Conservation (phyloP, 805 yeast genomes). For the Ascoidea tarda region DNA sequence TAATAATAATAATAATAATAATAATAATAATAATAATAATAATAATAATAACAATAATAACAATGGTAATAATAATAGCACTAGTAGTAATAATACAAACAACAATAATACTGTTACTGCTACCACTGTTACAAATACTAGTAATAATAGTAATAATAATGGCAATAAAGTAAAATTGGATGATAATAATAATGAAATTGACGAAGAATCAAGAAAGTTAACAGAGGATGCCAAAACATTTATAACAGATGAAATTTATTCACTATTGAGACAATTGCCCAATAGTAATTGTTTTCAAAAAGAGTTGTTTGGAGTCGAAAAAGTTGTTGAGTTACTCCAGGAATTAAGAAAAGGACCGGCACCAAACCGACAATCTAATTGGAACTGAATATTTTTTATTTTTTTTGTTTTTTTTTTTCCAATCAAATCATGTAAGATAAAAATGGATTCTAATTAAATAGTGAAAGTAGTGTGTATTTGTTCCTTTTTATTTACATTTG, state of each 20-base stretch:
- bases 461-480: no score
- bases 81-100: neutral
- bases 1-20: neutral
- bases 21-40: neutral
- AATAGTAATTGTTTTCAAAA: constrained; percentile 41
- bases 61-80: constrained; percentile 5
- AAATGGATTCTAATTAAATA: no score
- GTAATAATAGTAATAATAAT: constrained; percentile 1
- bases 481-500: no score
- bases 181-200: constrained; percentile 13
- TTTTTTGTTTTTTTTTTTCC: no score
- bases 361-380: no score
- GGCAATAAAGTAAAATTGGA: constrained; percentile 4
- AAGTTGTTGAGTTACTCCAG: constrained; percentile 24
- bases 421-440: no score
- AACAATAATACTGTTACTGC: constrained; percentile 8
- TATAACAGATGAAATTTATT: constrained; percentile 29
- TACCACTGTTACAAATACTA: neutral
- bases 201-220: constrained; percentile 8
- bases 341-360: neutral
- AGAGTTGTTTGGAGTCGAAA: constrained; percentile 38
- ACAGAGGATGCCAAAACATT: constrained; percentile 10
- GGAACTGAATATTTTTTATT: no score
- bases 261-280: constrained; percentile 44
- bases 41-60: constrained; percentile 20